A percentile compares a stretch with the other conserved stretches of the same genome.
phyloP scores from a whole-genome alignment of 2,329 filamentous ascomycete genomes.

The Exophiala calicioides region DNA sequence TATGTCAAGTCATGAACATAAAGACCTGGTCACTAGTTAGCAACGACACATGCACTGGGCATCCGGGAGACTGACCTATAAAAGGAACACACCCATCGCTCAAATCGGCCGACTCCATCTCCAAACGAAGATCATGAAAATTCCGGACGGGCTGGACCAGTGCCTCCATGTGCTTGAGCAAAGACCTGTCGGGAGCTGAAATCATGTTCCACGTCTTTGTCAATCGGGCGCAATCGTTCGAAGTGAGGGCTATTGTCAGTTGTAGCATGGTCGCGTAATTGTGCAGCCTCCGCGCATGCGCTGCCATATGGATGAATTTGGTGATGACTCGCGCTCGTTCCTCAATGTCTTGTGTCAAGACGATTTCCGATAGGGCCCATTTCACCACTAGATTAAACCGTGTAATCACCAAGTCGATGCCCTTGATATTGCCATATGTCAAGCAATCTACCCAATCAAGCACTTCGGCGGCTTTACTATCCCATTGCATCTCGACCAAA shows the following conservation, averaged over 20 bases:
- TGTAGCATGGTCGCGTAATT: constrained; percentile 70
- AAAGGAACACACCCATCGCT: constrained; percentile 67
- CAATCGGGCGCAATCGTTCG: constrained; percentile 59
- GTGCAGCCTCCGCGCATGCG: constrained; percentile 58
- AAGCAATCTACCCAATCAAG: constrained; percentile 65
- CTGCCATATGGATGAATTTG: constrained; percentile 65
- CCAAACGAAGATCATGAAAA: constrained; percentile 62
- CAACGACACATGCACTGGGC: background rate
- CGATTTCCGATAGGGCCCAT: constrained; percentile 64
- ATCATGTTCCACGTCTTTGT: constrained; percentile 61
- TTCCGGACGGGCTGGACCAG: constrained; percentile 65
- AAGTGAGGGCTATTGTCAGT: constrained; percentile 63
- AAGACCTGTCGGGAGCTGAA: constrained; percentile 53
- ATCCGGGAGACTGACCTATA: constrained; percentile 50
- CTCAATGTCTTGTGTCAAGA: constrained; percentile 58
- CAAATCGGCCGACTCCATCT: constrained; percentile 62
- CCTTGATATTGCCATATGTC: constrained; percentile 51
- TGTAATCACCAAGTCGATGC: constrained; percentile 65
- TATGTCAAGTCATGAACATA: constrained; percentile 69
- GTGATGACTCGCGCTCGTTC: constrained; percentile 62
- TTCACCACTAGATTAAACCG: constrained; percentile 69
- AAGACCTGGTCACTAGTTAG: constrained; percentile 46
- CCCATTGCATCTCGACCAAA: constrained; percentile 64
- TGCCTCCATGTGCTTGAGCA: constrained; percentile 60
- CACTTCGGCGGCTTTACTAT: constrained; percentile 53